Evolutionary conservation across 2,329 filamentous ascomycete species (phyloP), one percentile per base, ranked within the genome.

Genomic region (Sporothrix sp.): DNA sequence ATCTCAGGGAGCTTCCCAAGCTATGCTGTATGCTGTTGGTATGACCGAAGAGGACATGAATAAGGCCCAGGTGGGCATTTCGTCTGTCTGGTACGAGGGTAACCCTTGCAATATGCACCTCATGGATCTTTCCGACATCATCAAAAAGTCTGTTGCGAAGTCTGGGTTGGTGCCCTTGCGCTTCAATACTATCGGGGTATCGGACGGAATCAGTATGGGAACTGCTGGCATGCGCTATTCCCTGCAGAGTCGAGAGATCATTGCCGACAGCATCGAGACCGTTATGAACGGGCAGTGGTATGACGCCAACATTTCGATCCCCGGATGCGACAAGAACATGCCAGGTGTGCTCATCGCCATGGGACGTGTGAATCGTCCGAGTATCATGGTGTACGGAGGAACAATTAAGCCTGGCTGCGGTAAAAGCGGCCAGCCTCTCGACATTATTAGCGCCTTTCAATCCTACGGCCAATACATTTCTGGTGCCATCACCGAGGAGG

Each of bases 41-140:
- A 74, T 98, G 61, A 80, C 72, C 37, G 87, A 95, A 63, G 76
- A 78, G 51, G 90, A 95, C 68, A 87, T 97, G 83, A 84, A 85
- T 73, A 98, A 97, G 74, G 85, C 93, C 23, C 94, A 98, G 73
- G 84, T 98, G 60, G 93, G 93, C 59, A 97, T 98, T 65, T 95
- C 91, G 37, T 96, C 90, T 6, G 90, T 97, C 54, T 98, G 93
- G 93, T 96, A 91, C 71, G 85, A 88, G 60, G 93, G 93, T 52
- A 98, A 98, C 71, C 93, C 93, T 23, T 98, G 93, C 76, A 98
- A 98, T 72, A 98, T 96, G 91, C 93, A 98, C 69, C 74, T 98
- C 56, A 76, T 98, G 68, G 87, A 94, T 63, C 79, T 98, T 54
- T 95, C 87, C 64, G 76, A 84, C 66, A 72, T 84, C 57, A 85